Evolutionary conservation across 176 grass and related monocot species (phyloP).

Genomic region (Calamus simplicifolius): DNA sequence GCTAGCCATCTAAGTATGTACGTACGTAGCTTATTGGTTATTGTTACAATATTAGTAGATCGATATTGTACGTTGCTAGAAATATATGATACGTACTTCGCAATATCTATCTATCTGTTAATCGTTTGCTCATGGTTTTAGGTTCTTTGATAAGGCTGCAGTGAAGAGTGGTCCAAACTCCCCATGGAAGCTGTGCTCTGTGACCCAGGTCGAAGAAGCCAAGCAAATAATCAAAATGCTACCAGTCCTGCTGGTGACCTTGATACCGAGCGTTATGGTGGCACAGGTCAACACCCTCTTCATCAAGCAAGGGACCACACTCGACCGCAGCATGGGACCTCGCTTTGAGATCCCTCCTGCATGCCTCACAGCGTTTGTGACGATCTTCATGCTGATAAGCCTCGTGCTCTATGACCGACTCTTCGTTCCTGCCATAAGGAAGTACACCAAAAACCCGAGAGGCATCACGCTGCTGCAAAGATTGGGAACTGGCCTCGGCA

Average conservation of each 20-base stretch:
- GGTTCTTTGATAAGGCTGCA: conserved; percentile 1
- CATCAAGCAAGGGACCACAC: conserved; percentile 12
- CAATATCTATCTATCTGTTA: too few species aligned
- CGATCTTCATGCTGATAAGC: conserved; percentile 14
- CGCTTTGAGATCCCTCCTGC: conserved; percentile 12
- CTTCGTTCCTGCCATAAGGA: conserved; percentile 5
- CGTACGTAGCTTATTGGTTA: too few species aligned
- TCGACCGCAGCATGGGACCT: conserved; percentile 7
- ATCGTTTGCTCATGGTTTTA: neutral
- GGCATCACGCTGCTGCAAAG: conserved; percentile 9
- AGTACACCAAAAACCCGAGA: neutral
- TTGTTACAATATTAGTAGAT: too few species aligned
- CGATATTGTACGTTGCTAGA: too few species aligned
- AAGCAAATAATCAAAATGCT: conserved; percentile 14
- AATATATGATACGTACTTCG: too few species aligned
- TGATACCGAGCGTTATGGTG: neutral
- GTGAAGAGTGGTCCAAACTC: too few species aligned
- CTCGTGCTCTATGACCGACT: conserved; percentile 8
- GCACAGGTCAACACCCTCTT: conserved; percentile 15
- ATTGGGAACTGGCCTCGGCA: conserved; percentile 5
- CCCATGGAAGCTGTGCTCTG: neutral
- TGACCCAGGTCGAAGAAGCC: conserved; percentile 14
- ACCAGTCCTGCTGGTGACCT: neutral
- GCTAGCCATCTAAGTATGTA: too few species aligned
- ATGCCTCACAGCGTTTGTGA: conserved; percentile 4